Base-by-base conservation (phyloP, 306 rosid species). In the Dicorynia guianensis region DNA sequence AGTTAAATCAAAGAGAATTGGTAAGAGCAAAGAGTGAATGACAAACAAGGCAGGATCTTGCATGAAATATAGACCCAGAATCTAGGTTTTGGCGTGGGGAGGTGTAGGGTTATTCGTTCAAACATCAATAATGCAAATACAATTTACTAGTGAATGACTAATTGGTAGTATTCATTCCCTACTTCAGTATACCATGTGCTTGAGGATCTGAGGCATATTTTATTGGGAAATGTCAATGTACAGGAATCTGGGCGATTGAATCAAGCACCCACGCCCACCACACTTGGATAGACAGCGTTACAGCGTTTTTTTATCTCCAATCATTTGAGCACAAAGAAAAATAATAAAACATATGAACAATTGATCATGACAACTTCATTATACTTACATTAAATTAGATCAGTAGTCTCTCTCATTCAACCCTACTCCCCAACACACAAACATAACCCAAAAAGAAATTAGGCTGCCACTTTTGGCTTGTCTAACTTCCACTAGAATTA, bases 1-100 rank as follows among this genome's bases (percentile, higher is more conserved):
- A 18, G 49, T 49, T 42, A 15, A 36, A 67, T 8, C 52, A 56
- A 56, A 47, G 35, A 25, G 56, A 43, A 43, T 63, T 43, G 33
- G 35, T 42, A 63, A 54, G 15, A 15, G 72, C 59, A 14, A 34
- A 50, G n/a, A 62, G 33, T 3, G 17, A 49, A 75, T 20, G 81
- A 62, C 77, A 75, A 75, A 81, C 4, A 61, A 75, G 39, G 63
- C 77, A 81, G 74, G 56, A 81, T 81, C 81, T 56, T 56, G 58
- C 78, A 69, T 42, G 58, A 63, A 46, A 55, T 70, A 63, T 69
- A 76, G 69, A 30, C 33, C 67, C 4, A 56, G 77, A 81, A 81
- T 81, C 74, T 76, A 63, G 77, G 77, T 20, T 63, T 80, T 67
- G 71, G 15, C 49, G 18, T 33, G 76, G 6, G 49, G 40, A 40